A percentile compares a stretch with the other conserved stretches of the same genome.
phyloP scores from a whole-genome alignment of 306 rosid genomes.

The Carpinus fangiana region DNA sequence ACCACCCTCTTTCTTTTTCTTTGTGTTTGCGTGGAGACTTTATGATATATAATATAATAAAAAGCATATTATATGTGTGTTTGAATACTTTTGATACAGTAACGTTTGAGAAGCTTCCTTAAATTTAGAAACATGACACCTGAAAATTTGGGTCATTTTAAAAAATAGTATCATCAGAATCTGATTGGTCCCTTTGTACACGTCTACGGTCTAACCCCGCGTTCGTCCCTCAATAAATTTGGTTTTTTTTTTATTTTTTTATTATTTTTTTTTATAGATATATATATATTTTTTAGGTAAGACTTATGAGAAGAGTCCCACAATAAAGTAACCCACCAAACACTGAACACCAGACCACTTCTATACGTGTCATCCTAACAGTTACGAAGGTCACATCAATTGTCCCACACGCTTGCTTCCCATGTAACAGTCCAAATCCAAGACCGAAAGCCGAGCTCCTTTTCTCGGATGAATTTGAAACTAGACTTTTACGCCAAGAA shows the following conservation, averaged over 20 bases:
- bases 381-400: constrained; percentile 46
- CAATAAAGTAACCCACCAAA: constrained; percentile 1
- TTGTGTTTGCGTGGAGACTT: neutral
- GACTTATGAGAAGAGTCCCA: no score
- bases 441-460: no score
- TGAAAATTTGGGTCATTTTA: constrained; percentile 43
- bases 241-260: no score
- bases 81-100: constrained; percentile 19
- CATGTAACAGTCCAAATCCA: no score
- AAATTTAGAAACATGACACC: constrained; percentile 26
- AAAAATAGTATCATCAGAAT: neutral
- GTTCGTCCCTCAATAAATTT: constrained; percentile 41
- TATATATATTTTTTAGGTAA: no score
- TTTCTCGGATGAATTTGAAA: no score
- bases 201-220: constrained; percentile 60
- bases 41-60: neutral
- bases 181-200: constrained; percentile 27
- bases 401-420: constrained; percentile 66
- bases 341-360: constrained; percentile 71
- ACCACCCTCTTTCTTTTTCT: constrained; percentile 19
- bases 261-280: no score
- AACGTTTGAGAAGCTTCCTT: neutral
- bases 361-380: neutral
- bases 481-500: no score
- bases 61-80: neutral